Evolutionary conservation across 345 rosid species (phyloP).

Genomic region (Mangifera indica): DNA sequence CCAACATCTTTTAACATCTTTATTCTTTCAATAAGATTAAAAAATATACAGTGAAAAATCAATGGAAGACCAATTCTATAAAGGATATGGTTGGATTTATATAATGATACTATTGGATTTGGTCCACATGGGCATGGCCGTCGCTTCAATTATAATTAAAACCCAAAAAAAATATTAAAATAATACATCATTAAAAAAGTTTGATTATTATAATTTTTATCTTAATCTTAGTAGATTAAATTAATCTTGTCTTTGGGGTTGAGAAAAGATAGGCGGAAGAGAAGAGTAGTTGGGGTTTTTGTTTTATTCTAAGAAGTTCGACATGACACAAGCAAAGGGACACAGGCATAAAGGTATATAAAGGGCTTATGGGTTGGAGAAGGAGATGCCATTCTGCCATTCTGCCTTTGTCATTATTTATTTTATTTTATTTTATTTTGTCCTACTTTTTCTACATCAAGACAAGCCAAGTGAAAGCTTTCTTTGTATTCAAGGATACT

Average conservation of each 20-base stretch:
- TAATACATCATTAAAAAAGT: background rate
- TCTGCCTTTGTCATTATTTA: background rate
- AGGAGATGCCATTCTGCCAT: conserved; percentile 13
- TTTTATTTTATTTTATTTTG: background rate
- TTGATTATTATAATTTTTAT: conserved; percentile 15
- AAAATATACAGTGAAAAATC: background rate
- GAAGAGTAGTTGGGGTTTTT: conserved; percentile 38
- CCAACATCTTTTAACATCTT: too few species aligned
- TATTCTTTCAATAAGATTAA: background rate
- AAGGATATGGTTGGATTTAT: conserved; percentile 3
- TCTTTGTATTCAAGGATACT: conserved; percentile 21
- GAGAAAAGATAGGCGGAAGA: background rate
- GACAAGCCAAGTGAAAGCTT: conserved; percentile 25
- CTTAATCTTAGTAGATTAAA: conserved; percentile 4
- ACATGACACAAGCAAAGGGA: conserved; percentile 25
- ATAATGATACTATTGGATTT: background rate
- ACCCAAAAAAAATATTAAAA: background rate
- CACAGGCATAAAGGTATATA: conserved; percentile 23
- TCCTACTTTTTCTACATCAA: background rate
- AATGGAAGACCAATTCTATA: background rate
- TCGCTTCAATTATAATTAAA: background rate
- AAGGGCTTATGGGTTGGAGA: conserved; percentile 16
- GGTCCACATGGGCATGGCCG: background rate
- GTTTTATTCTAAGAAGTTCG: conserved; percentile 42
- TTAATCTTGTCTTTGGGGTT: background rate